Evolutionary conservation across 257 asterid species (phyloP).

Genomic region (Solanum tarapatanum): DNA sequence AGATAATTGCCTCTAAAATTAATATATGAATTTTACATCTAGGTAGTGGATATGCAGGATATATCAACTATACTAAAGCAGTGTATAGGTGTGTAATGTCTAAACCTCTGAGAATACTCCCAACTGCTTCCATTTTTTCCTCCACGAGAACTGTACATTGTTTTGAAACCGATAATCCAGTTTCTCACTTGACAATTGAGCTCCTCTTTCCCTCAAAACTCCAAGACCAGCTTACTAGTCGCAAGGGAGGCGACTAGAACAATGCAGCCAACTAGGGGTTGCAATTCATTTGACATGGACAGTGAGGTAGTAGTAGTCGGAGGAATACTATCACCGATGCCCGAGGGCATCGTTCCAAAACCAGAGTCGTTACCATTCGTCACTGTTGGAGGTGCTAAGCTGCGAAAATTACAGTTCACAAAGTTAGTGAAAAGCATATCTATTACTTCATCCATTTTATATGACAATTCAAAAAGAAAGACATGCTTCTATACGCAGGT

Average conservation of each 20-base stretch:
- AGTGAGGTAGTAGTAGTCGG: constrained; percentile 13
- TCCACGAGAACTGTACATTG: constrained; percentile 16
- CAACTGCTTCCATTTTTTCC: background rate
- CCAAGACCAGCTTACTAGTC: constrained; percentile 19
- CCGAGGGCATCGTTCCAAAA: constrained; percentile 30
- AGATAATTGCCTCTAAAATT: background rate
- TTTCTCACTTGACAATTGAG: constrained; percentile 3
- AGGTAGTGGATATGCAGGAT: background rate
- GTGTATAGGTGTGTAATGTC: background rate
- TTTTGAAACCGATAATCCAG: constrained; percentile 4
- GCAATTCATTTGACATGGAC: constrained; percentile 26
- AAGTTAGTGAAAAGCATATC: background rate
- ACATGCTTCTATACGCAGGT: background rate
- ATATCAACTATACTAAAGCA: background rate
- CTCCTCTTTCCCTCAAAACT: constrained; percentile 10
- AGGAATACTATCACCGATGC: constrained; percentile 42
- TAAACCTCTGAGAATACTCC: background rate
- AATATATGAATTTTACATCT: background rate
- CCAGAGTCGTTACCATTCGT: constrained; percentile 38
- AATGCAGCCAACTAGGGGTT: constrained; percentile 34
- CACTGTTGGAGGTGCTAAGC: constrained; percentile 41
- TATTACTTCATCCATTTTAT: background rate
- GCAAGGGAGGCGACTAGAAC: constrained; percentile 17
- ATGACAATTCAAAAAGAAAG: background rate
- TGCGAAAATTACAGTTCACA: constrained; percentile 11